Conservation (phyloP, 2,329 filamentous ascomycete genomes). For the Calonectria honghensis region DNA sequence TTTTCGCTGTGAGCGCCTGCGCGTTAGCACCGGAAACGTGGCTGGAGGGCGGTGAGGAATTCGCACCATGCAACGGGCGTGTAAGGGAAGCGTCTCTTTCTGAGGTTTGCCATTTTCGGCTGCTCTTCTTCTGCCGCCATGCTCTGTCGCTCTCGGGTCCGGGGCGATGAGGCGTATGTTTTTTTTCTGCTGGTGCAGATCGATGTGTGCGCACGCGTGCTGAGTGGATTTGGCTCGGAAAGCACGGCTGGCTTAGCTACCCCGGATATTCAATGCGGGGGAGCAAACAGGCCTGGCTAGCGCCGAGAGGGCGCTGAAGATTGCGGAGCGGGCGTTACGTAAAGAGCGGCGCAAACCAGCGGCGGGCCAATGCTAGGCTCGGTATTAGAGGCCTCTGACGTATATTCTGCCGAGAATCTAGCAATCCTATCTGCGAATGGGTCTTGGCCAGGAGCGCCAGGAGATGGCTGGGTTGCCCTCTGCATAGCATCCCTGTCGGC, state of each 20-base stretch:
- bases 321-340: conserved; percentile 19
- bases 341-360: conserved; percentile 16
- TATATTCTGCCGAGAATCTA: background rate
- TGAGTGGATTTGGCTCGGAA: conserved; percentile 23
- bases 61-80: conserved; percentile 39
- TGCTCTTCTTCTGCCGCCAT: conserved; percentile 20
- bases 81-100: conserved; percentile 38
- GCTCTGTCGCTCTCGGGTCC: background rate
- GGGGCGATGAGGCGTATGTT: background rate
- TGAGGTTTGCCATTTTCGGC: conserved; percentile 32
- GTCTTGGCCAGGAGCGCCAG: background rate
- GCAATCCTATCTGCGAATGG: background rate
- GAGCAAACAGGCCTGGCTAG: conserved; percentile 9
- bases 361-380: conserved; percentile 10
- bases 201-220: background rate
- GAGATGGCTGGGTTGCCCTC: background rate
- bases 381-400: conserved; percentile 25
- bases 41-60: background rate
- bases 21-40: background rate
- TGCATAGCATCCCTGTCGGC: conserved; percentile 10
- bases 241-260: conserved; percentile 16
- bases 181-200: conserved; percentile 15
- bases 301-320: background rate
- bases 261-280: conserved; percentile 39
- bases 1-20: conserved; percentile 43